phyloP scores from a whole-genome alignment of 441 rosid genomes.

The Gossypium trilobum region DNA sequence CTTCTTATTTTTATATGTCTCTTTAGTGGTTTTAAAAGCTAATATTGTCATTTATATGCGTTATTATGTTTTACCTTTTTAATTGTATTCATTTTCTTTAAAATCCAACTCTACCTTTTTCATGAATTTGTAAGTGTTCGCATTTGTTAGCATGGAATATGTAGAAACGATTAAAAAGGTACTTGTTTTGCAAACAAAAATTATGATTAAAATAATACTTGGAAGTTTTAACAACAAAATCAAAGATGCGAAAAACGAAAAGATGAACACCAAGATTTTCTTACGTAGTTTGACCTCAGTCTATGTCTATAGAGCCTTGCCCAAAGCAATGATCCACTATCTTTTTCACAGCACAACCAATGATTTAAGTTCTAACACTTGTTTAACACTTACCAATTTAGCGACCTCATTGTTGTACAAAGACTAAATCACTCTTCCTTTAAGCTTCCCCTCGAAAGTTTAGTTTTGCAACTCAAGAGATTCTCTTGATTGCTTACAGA shows the following conservation, averaged over 20 bases:
- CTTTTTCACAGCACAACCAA: not conserved
- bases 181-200: not conserved
- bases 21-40: not conserved
- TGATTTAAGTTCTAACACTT: no score
- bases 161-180: not conserved
- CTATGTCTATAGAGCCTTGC: not conserved
- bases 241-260: not conserved
- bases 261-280: not conserved
- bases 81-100: not conserved
- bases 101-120: not conserved
- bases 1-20: not conserved
- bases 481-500: not conserved
- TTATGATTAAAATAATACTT: no score
- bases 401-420: no score
- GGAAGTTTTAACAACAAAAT: not conserved
- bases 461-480: not conserved
- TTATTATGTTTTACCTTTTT: not conserved
- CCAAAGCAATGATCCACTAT: not conserved
- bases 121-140: not conserved
- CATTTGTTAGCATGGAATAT: not conserved
- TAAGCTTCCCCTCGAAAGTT: not conserved
- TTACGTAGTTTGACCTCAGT: not conserved
- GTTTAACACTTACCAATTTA: no score
- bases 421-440: no score
- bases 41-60: conserved; percentile 12